phyloP scores from a whole-genome alignment of 495 filamentous ascomycete species.

The Pseudevernia furfuracea region DNA sequence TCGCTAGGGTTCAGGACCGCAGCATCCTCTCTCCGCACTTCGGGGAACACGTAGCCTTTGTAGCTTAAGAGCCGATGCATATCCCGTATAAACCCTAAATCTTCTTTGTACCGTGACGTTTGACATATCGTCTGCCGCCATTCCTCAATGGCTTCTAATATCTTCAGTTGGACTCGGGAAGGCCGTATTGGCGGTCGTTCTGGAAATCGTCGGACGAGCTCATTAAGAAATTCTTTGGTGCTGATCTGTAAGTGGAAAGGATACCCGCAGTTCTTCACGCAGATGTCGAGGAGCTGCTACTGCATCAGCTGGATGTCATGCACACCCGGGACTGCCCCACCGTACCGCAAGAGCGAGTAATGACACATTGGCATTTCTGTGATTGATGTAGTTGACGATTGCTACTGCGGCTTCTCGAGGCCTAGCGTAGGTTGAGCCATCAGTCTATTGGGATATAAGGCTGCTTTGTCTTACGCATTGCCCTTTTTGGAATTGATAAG shows the following conservation, averaged over 20 bases:
- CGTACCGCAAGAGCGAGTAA: constrained; percentile 70
- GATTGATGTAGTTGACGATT: constrained; percentile 91
- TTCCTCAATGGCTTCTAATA: constrained; percentile 95
- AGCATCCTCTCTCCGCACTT: constrained; percentile 85
- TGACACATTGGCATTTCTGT: constrained; percentile 90
- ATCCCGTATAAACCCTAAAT: constrained; percentile 90
- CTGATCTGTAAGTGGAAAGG: constrained; percentile 97
- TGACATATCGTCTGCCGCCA: constrained; percentile 98
- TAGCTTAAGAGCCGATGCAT: constrained; percentile 95
- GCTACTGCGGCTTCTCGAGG: constrained; percentile 92
- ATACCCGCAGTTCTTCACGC: constrained; percentile 99
- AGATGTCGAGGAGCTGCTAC: constrained; percentile 83
- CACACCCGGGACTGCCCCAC: neutral
- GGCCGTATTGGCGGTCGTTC: constrained; percentile 84
- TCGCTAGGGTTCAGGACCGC: constrained; percentile 96
- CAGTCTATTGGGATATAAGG: no score
- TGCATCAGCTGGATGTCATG: constrained; percentile 22
- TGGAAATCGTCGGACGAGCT: constrained; percentile 92
- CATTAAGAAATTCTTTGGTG: constrained; percentile 98
- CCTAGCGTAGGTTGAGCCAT: constrained; percentile 32
- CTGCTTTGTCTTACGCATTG: constrained; percentile 54
- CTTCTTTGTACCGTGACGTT: constrained; percentile 93
- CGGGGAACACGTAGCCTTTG: constrained; percentile 94
- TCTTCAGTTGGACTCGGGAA: constrained; percentile 79
- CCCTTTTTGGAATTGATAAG: constrained; percentile 97